Conservation (phyloP, 2,329 filamentous ascomycete species). For the Pyricularia pennisetigena region DNA sequence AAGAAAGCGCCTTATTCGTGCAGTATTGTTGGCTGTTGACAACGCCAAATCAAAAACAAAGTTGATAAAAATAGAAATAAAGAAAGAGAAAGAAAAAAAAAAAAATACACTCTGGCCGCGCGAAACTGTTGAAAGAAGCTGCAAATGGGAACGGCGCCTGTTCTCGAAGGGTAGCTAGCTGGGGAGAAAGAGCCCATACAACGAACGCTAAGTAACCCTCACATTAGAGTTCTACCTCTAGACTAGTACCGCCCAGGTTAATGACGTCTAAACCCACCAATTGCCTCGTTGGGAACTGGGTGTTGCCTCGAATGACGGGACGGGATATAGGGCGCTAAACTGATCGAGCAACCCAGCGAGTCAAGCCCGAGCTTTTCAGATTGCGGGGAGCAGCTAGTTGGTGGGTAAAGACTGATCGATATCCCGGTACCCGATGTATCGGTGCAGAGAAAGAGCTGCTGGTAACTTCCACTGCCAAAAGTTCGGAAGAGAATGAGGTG, state of each 20-base stretch:
- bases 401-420: background rate
- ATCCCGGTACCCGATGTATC: background rate
- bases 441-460: background rate
- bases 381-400: background rate
- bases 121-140: background rate
- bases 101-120: conserved; percentile 13
- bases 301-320: background rate
- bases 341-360: background rate
- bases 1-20: conserved; percentile 8
- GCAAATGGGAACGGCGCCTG: background rate
- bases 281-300: background rate
- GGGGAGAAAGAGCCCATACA: background rate
- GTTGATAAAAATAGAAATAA: conserved; percentile 19
- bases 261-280: background rate
- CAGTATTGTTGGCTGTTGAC: no score
- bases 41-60: conserved; percentile 8
- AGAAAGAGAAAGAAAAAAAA: conserved; percentile 19
- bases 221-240: background rate
- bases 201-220: background rate
- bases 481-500: background rate
- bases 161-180: background rate
- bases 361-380: background rate
- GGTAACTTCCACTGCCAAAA: background rate
- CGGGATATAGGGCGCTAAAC: background rate
- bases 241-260: background rate